Evolutionary conservation across 2,329 filamentous ascomycete genomes (phyloP).

Genomic region (Orbilia brochopaga): DNA sequence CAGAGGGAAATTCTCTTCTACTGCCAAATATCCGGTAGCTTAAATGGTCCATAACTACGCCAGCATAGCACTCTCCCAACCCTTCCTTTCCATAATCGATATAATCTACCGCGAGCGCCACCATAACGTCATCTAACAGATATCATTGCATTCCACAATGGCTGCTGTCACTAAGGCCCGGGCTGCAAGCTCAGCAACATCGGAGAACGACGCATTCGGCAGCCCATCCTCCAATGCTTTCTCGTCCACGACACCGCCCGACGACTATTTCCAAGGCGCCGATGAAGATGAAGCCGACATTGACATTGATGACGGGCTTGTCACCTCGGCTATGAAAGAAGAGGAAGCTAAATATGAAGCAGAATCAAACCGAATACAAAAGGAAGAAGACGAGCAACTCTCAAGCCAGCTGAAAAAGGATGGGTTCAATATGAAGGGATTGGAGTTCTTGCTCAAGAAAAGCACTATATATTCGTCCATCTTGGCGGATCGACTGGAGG

Average conservation of each 20-base stretch:
- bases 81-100: not conserved
- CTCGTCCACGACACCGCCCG: conserved; percentile 34
- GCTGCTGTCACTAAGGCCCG: conserved; percentile 20
- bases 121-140: not conserved
- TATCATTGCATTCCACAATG: conserved; percentile 15
- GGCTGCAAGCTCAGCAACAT: conserved; percentile 26
- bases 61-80: not conserved
- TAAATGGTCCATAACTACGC: too few relatives aligned
- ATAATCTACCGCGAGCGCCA: not conserved
- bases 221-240: conserved; percentile 23
- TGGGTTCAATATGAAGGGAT: conserved; percentile 48
- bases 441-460: conserved; percentile 54
- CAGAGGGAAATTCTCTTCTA: too few relatives aligned
- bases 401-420: conserved; percentile 36
- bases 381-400: conserved; percentile 42
- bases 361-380: conserved; percentile 35
- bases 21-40: too few relatives aligned
- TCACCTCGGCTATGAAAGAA: conserved; percentile 47
- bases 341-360: conserved; percentile 45
- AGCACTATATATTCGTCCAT: conserved; percentile 54
- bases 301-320: conserved; percentile 40
- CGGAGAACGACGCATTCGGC: conserved; percentile 25
- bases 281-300: conserved; percentile 24
- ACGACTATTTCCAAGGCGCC: conserved; percentile 36
- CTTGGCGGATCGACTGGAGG: conserved; percentile 56